Percentiles rank a stretch among this genome's conserved stretches.
These are phyloP conservation scores for Macadamia tetraphylla DNA, from an alignment of 164 flowering plant species.

Conservation along the genomic window DNA sequence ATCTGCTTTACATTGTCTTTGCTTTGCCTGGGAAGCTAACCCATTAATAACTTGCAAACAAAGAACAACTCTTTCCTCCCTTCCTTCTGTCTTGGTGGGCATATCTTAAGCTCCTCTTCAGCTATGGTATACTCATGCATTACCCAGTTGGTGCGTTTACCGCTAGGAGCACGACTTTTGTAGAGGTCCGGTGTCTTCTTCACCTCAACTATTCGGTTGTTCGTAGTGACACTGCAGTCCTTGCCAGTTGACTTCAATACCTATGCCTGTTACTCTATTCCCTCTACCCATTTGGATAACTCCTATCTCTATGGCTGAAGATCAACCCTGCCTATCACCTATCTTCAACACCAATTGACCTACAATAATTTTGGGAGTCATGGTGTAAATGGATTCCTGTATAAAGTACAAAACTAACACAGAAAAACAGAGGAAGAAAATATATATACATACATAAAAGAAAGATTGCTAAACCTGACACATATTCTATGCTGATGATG, in stretches of 20 bases:
- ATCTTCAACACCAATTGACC: slow-evolving; percentile 48
- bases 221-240: slow-evolving; percentile 55
- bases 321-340: slow-evolving; percentile 91
- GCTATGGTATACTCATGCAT: slow-evolving; percentile 92
- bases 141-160: slow-evolving; percentile 91
- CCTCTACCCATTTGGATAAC: slow-evolving; percentile 82
- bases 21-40: no score
- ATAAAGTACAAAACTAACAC: no score
- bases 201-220: slow-evolving; percentile 57
- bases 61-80: no score
- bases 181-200: slow-evolving; percentile 87
- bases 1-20: no score
- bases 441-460: no score
- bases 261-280: slow-evolving; percentile 81
- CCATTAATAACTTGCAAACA: no score
- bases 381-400: no score
- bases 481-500: no score
- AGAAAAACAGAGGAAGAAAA: no score
- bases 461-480: no score
- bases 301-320: slow-evolving; percentile 81
- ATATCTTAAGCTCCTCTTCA: slow-evolving; percentile 80
- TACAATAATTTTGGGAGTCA: slow-evolving; percentile 10
- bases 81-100: slow-evolving; percentile 35
- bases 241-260: slow-evolving; percentile 97
- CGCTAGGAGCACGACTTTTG: slow-evolving; percentile 79